Base-by-base conservation (phyloP, 2,329 filamentous ascomycete genomes). In the Ramularia endophylla region DNA sequence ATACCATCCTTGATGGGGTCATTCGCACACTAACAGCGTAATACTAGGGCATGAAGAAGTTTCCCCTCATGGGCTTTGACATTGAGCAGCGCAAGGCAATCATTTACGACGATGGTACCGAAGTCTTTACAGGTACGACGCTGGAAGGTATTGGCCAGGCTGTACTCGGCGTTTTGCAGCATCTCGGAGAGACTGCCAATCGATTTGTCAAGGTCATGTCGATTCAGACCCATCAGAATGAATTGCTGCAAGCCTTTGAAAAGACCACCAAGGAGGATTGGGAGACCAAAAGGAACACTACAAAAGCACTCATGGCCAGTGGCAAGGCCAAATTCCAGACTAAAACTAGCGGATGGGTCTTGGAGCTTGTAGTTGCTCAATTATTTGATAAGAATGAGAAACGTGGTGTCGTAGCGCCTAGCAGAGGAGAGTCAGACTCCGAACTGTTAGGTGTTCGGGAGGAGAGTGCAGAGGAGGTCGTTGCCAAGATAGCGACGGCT, bases 1-100 rank as follows among this genome's bases (percentile, higher is more conserved):
- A 5, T 44, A 6, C 27, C 34, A 27, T 22, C n/a, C 18, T 6
- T 25, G 8, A 27, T 7, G 9, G 18, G 35, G 22, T 31, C 15
- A 5, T 20, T 25, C n/a, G n/a, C n/a, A 4, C 20, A 20, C 16
- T 4, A n/a, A 48, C 46, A 69, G 81, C 40, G 69, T 66, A 11
- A 81, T 77, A n/a, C n/a, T n/a, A n/a, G n/a, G n/a, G n/a, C n/a
- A n/a, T n/a, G n/a, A n/a, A n/a, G 75, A 79, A 74, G 2, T 74
- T 77, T 0, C 59, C 70, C 1, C 74, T 81, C 54, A 77, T 81
- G 52, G 78, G 81, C 47, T 75, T 71, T 70, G 70, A 71, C 13
- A 60, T 80, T 25, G 60, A 57, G 9, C 57, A 59, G 8, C 68
- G 68, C 48, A 74, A 65, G 0, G 75, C 71, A 0, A 71, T 59